Evolutionary conservation across 805 yeast species (phyloP), one percentile per base, ranked within the genome.

Genomic region (Saturnispora quitensis): DNA sequence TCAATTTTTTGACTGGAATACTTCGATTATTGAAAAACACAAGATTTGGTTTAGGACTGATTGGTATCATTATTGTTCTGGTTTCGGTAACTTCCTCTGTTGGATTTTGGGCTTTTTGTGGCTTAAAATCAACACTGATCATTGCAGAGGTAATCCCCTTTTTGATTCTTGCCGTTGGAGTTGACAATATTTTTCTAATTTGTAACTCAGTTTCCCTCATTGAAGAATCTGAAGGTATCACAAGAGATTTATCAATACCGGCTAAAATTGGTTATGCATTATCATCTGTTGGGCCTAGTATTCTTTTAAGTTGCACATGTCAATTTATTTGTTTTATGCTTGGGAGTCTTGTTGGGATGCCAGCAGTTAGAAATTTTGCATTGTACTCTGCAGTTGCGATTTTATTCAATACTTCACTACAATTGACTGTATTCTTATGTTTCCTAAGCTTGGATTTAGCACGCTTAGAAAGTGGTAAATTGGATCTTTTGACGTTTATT

Each of bases 61-160:
- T 83, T n/a, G 99, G 98, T 1, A 86, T 91, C 24, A 53, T 80
- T 5, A 85, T 90, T 38, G 96, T 93, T 13, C 67, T 88, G 24
- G 65, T 88, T 9, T 89, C 97, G 0, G 96, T 91, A 0, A 66
- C 79, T 0, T 76, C 95, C 1, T 81, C 97, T 0, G 87, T 89
- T 0, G 98, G 98, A 0, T 58, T 89, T 4, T 86, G 88, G 67
- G 78, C 93, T 12, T 60, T 77, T 5, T 53, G 86, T n/a, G 95
- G 93, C 0, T 68, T 90, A 47, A 88, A 86, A 61, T 86, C 95
- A 0, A 91, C 98, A 0, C 71, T 91, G 43, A 90, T 91, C 57
- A 89, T 91, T 52, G 97, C 98, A 2, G 98, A 93, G 65, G 99
- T 91, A 5, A 91, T 91, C 34, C 98, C 98, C 9, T 91, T 91